Evolutionary conservation across 2,329 filamentous ascomycete genomes (phyloP).

Genomic region (Colletotrichum graminicola): DNA sequence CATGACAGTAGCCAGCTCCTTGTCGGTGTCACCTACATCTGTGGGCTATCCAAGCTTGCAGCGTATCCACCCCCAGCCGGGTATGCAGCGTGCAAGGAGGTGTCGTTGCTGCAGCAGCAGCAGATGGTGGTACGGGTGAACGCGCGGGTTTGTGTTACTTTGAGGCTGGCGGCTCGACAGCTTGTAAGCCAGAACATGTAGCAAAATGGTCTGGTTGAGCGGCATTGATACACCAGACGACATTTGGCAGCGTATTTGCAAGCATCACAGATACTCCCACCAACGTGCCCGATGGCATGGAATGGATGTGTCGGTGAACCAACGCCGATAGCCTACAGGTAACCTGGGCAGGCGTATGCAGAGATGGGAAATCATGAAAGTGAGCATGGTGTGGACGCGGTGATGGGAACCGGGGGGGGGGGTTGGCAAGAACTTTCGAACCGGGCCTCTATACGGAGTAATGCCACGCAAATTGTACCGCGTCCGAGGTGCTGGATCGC

Average conservation of each 20-base stretch:
- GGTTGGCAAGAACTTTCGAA: too few relatives aligned
- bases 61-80: neutral
- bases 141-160: neutral
- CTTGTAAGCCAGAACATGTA: neutral
- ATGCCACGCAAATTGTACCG: constrained; percentile 30
- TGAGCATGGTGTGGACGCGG: neutral
- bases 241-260: neutral
- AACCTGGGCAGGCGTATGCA: neutral
- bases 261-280: neutral
- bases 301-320: neutral
- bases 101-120: neutral
- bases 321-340: neutral
- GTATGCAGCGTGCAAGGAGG: neutral
- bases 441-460: too few relatives aligned
- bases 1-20: constrained; percentile 4
- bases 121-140: neutral
- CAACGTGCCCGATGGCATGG: neutral
- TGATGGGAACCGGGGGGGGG: constrained; percentile 4
- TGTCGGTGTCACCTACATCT: neutral
- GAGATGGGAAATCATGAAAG: constrained; percentile 1
- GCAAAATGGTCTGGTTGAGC: neutral
- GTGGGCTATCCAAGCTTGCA: neutral
- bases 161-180: neutral
- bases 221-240: neutral
- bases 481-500: constrained; percentile 35